Conservation (phyloP, 2,329 filamentous ascomycete genomes). For the Verruconis gallopava region DNA sequence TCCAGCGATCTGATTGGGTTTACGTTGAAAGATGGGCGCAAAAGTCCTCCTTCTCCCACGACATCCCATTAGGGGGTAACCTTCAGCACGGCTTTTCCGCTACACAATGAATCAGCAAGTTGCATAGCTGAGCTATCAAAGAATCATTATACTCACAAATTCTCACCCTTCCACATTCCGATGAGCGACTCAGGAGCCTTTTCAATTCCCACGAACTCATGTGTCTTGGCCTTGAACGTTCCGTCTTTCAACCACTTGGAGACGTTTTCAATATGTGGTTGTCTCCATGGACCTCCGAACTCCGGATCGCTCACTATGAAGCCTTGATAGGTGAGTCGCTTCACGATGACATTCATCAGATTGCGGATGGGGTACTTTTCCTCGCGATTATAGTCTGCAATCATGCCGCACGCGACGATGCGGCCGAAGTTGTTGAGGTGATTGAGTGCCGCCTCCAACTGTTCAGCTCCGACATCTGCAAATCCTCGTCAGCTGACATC, state of each 20-base stretch:
- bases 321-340: conserved; percentile 57
- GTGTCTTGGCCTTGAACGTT: conserved; percentile 56
- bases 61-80: neutral
- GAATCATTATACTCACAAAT: too few species aligned
- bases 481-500: too few species aligned
- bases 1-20: too few species aligned
- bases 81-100: neutral
- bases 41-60: too few species aligned
- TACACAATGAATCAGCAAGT: conserved; percentile 37
- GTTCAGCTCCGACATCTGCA: conserved; percentile 58
- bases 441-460: conserved; percentile 54
- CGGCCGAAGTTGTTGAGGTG: conserved; percentile 53
- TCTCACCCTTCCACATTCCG: conserved; percentile 62
- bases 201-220: conserved; percentile 63
- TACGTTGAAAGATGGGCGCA: too few species aligned
- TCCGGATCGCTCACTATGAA: conserved; percentile 58
- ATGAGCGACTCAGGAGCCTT: conserved; percentile 60
- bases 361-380: conserved; percentile 56
- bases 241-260: conserved; percentile 66
- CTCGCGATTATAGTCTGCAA: conserved; percentile 61
- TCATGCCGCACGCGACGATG: conserved; percentile 51
- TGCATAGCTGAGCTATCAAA: conserved; percentile 76
- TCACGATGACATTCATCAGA: conserved; percentile 49
- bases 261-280: conserved; percentile 64
- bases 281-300: conserved; percentile 51